Evolutionary conservation across 257 asterid genomes (phyloP).

Genomic region (Ilex aquifolium): DNA sequence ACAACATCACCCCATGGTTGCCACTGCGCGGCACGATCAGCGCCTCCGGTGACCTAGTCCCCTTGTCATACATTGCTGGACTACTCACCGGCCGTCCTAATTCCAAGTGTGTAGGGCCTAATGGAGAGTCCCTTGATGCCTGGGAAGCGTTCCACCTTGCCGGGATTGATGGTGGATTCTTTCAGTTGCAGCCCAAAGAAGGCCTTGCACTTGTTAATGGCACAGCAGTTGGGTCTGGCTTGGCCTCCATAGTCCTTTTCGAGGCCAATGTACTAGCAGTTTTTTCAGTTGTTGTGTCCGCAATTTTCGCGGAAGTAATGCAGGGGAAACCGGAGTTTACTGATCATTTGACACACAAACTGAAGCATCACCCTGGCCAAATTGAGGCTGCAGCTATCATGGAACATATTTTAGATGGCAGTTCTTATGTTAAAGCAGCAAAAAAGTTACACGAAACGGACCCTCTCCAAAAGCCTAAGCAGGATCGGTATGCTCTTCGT

Average conservation of each 20-base stretch:
- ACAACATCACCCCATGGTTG: slow-evolving; percentile 18
- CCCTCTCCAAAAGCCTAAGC: slow-evolving; percentile 24
- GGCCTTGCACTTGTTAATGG: slow-evolving; percentile 6
- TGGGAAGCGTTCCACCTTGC: slow-evolving; percentile 14
- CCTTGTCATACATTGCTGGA: slow-evolving; percentile 11
- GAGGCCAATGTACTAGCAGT: slow-evolving; percentile 20
- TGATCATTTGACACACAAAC: slow-evolving; percentile 4
- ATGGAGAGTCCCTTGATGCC: slow-evolving; percentile 14
- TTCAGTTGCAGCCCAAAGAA: background rate
- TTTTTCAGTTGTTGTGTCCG: slow-evolving; percentile 21
- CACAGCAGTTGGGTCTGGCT: slow-evolving; percentile 28
- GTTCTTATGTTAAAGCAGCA: slow-evolving; percentile 22
- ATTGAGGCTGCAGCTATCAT: slow-evolving; percentile 30
- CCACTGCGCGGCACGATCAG: slow-evolving; percentile 28
- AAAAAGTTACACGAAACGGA: slow-evolving; percentile 18
- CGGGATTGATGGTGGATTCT: slow-evolving; percentile 17
- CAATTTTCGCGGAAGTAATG: slow-evolving; percentile 26
- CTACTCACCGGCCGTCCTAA: slow-evolving; percentile 15
- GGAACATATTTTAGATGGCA: slow-evolving; percentile 26
- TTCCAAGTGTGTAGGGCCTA: slow-evolving; percentile 17
- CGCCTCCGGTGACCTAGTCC: slow-evolving; percentile 26
- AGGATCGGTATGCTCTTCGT: slow-evolving; percentile 23
- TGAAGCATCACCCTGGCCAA: slow-evolving; percentile 31
- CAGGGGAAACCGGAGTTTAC: slow-evolving; percentile 22
- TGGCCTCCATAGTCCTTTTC: background rate